A percentile compares a stretch with the other conserved stretches of the same genome.
Conservation (phyloP, 306 rosid species). For the Dryas octopetala region DNA sequence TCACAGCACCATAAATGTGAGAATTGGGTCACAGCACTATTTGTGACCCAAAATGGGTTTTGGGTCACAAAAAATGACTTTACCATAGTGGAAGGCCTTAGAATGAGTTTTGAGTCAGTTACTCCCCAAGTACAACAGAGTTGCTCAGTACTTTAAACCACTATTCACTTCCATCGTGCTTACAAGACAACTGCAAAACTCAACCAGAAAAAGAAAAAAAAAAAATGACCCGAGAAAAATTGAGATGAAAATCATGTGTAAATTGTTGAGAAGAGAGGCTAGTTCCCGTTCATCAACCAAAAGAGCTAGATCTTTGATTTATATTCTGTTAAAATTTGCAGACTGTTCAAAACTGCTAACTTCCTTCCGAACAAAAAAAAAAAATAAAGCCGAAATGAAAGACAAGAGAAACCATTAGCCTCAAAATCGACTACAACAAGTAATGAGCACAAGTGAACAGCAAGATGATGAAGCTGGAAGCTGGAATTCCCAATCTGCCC, state of each 20-base stretch:
- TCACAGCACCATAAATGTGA: too few species aligned
- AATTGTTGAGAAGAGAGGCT: not conserved
- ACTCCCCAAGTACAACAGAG: not conserved
- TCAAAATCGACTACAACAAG: not conserved
- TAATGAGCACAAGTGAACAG: not conserved
- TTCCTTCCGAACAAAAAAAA: not conserved
- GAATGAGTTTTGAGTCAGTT: not conserved
- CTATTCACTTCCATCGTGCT: not conserved
- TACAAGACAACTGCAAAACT: not conserved
- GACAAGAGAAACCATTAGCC: not conserved
- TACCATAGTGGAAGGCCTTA: too few species aligned
- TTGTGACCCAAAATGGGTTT: too few species aligned
- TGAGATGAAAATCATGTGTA: not conserved
- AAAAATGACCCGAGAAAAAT: not conserved
- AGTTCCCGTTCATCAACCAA: not conserved
- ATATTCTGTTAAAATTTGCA: not conserved
- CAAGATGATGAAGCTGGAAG: not conserved
- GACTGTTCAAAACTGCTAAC: not conserved
- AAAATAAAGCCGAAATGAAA: not conserved
- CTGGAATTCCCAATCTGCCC: not conserved
- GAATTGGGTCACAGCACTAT: too few species aligned
- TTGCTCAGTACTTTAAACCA: not conserved
- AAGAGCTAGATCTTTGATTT: not conserved
- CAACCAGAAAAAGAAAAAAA: not conserved
- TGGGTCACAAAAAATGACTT: too few species aligned